Base-by-base conservation (phyloP, 2,329 filamentous ascomycete genomes). In the Pseudopyrenochaeta lycopersici region DNA sequence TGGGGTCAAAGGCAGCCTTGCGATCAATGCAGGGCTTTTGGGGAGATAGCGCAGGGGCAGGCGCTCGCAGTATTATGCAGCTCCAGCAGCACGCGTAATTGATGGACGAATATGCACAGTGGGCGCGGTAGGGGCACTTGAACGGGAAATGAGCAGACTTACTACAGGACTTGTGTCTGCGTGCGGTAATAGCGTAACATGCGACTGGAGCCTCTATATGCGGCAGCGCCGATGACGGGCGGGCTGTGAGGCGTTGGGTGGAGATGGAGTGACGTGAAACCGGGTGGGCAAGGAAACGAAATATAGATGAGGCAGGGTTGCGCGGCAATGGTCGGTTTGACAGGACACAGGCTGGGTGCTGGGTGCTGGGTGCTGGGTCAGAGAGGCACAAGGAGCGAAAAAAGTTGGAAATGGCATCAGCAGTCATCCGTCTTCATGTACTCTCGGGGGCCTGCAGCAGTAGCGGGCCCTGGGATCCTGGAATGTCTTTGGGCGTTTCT, bases 401-500 rank as follows among this genome's bases (percentile, higher is more conserved):
- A 63, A 18, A 51, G 45, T 55, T 55, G 45, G 38, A 41, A 65
- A 62, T 60, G 46, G 42, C 55, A 52, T 38, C 51, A 52, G 56
- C 67, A 61, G 62, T 54, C 53, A 45, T 61, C 53, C 47, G 51
- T 59, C 60, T 60, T 68, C 56, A 68, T 71, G 65, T 68, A 67
- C 52, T 49, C 48, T 56, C 41, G 33, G 44, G 30, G 38, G 47
- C 45, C 30, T 42, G 51, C 52, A 46, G 50, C 31, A 40, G 38
- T 41, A 45, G 46, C 49, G 57, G 60, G 51, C 31, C 60, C 54
- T 57, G 58, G 59, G 54, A 61, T 63, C 56, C 50, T 58, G 53
- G 58, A 64, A 61, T 62, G 63, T 52, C 63, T 63, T 67, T 58
- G 60, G 66, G 41, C 60, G 56, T 60, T 65, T 68, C 64, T 69